Conservation (phyloP, 352 stramenopile genomes). For the Phytopythium helicoides region DNA sequence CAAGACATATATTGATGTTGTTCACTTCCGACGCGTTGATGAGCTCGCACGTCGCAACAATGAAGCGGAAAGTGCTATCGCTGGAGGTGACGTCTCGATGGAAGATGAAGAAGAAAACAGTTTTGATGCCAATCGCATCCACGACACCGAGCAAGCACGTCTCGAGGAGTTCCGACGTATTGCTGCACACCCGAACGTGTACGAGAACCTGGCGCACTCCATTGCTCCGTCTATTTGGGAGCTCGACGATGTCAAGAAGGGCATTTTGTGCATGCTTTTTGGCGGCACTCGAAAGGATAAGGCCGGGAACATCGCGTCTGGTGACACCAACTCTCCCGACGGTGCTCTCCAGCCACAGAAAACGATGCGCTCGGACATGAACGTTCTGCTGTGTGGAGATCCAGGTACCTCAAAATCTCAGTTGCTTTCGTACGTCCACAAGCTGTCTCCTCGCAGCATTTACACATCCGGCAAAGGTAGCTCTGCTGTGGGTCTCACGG, state of each 20-base stretch:
- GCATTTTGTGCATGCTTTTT: constrained; percentile 98
- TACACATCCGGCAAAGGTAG: constrained; percentile 99
- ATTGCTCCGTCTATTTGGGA: constrained; percentile 90
- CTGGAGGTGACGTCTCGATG: constrained; percentile 35
- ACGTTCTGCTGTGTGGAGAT: constrained; percentile 98
- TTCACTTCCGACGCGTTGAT: constrained; percentile 96
- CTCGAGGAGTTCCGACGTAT: constrained; percentile 72
- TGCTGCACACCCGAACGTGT: constrained; percentile 74
- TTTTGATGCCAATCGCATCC: constrained; percentile 34
- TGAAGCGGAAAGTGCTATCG: constrained; percentile 13
- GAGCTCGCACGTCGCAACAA: constrained; percentile 53
- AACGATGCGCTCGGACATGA: constrained; percentile 95
- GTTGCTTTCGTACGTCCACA: constrained; percentile 97
- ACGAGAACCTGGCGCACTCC: constrained; percentile 80
- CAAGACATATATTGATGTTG: constrained; percentile 98
- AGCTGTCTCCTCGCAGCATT: constrained; percentile 95
- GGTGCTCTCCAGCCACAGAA: constrained; percentile 47
- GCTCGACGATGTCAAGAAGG: constrained; percentile 99
- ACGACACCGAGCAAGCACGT: constrained; percentile 44
- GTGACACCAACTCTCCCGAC: constrained; percentile 22
- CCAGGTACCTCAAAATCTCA: constrained; percentile 98
- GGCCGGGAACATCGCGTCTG: constrained; percentile 31
- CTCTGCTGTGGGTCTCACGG: constrained; percentile 98
- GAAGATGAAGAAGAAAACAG: constrained; percentile 30
- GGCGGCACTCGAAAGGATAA: constrained; percentile 91